These are phyloP conservation scores for Nitzschia sp. DNA, from an alignment of 108 stramenopile genomes.

Conservation along the genomic window DNA sequence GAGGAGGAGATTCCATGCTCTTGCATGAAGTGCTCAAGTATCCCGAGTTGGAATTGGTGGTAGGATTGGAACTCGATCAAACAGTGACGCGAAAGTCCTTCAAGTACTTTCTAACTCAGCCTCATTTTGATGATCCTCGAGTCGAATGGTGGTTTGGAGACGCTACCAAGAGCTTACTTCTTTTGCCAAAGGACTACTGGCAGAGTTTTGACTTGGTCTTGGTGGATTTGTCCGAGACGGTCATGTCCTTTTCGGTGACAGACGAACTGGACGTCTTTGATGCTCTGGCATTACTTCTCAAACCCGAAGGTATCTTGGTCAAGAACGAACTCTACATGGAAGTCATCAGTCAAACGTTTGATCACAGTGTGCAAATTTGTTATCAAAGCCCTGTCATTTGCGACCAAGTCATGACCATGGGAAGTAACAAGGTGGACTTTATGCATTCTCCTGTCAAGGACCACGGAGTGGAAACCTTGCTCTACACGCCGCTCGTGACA, in stretches of 20 bases:
- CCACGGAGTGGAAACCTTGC: conserved; percentile 19
- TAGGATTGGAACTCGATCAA: conserved; percentile 87
- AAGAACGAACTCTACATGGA: conserved; percentile 67
- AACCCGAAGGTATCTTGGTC: conserved; percentile 83
- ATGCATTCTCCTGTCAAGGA: conserved; percentile 24
- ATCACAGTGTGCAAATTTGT: conserved; percentile 32
- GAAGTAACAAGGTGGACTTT: conserved; percentile 45
- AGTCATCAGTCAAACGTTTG: conserved; percentile 33
- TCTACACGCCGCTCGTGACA: conserved; percentile 5
- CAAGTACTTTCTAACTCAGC: conserved; percentile 82
- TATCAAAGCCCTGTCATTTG: conserved; percentile 58
- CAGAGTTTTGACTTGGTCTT: conserved; percentile 83
- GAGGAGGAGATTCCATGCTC: conserved; percentile 86
- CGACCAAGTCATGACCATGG: conserved; percentile 52
- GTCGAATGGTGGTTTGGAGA: conserved; percentile 92
- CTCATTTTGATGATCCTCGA: conserved; percentile 80
- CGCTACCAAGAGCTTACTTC: conserved; percentile 70
- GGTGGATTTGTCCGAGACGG: conserved; percentile 81
- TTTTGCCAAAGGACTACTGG: conserved; percentile 78
- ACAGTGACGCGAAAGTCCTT: conserved; percentile 66
- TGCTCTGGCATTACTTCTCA: conserved; percentile 56
- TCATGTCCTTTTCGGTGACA: conserved; percentile 52
- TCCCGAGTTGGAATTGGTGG: conserved; percentile 65
- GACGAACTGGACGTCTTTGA: conserved; percentile 30
- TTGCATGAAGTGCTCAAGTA: conserved; percentile 79